Percentiles rank a stretch among this genome's conserved stretches.
phyloP scores from a whole-genome alignment of 208 protist genomes.

The Leishmania arabica region DNA sequence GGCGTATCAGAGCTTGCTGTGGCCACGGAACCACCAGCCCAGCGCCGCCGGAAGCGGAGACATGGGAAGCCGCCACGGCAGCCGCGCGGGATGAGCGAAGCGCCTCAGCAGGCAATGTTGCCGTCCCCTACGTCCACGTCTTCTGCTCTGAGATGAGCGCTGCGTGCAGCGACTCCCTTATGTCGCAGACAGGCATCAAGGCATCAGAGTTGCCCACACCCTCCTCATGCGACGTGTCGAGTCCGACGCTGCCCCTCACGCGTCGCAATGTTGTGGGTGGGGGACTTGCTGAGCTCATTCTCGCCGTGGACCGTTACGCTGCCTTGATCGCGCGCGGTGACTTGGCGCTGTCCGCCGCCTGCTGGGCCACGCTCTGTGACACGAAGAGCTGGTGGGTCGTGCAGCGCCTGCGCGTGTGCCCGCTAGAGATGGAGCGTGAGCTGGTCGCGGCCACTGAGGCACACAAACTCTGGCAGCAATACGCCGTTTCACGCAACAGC shows the following conservation, averaged over 20 bases:
- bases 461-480: constrained; percentile 38
- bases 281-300: constrained; percentile 56
- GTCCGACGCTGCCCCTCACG: background rate
- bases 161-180: background rate
- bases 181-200: background rate
- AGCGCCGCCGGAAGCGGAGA: constrained; percentile 4
- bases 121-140: constrained; percentile 1
- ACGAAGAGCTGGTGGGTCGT: constrained; percentile 29
- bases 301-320: constrained; percentile 66
- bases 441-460: constrained; percentile 56
- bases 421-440: constrained; percentile 66
- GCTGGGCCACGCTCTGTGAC: constrained; percentile 65
- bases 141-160: background rate
- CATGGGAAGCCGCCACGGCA: constrained; percentile 16
- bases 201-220: background rate
- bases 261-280: constrained; percentile 62
- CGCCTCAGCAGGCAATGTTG: no score
- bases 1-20: background rate
- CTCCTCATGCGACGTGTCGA: background rate
- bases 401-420: constrained; percentile 36
- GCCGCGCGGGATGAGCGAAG: no score
- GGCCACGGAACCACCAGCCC: background rate
- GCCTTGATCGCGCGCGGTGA: constrained; percentile 63
- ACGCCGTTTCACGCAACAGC: constrained; percentile 8
- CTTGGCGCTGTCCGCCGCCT: constrained; percentile 64